Conservation (phyloP, 106 monocot genomes). For the Dendrobium chrysotoxum region DNA sequence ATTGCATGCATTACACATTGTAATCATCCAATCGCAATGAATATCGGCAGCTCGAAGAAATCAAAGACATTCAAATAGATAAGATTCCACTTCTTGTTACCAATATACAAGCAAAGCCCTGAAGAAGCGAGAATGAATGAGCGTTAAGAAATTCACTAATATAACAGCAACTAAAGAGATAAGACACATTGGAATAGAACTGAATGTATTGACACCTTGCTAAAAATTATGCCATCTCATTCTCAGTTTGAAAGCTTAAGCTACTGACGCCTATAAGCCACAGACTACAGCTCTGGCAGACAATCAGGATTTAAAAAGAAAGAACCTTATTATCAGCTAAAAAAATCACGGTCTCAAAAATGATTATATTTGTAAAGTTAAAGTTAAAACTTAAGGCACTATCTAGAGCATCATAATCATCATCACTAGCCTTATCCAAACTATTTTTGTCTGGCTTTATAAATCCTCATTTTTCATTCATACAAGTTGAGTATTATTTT, state of each 20-base stretch:
- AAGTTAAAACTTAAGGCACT: no score
- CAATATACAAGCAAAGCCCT: constrained; percentile 12
- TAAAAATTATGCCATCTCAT: neutral
- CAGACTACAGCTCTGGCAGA: neutral
- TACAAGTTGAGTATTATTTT: neutral
- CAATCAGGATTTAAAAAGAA: neutral
- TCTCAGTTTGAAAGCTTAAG: neutral
- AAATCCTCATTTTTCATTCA: no score
- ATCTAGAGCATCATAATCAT: no score
- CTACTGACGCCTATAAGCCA: neutral
- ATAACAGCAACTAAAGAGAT: neutral
- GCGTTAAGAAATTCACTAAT: neutral
- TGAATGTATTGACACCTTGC: neutral
- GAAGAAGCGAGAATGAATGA: neutral
- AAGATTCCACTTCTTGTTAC: constrained; percentile 7
- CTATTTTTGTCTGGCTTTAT: neutral
- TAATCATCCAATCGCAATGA: constrained; percentile 14
- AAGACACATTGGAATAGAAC: neutral
- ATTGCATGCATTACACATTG: constrained; percentile 23
- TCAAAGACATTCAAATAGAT: constrained; percentile 6
- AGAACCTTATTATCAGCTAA: neutral
- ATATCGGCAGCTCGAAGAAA: constrained; percentile 9
- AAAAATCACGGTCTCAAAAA: neutral
- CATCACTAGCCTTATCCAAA: no score
- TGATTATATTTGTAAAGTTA: neutral